Base-by-base conservation (phyloP, 2,329 filamentous ascomycete species). In the Colletotrichum ledebouriae region DNA sequence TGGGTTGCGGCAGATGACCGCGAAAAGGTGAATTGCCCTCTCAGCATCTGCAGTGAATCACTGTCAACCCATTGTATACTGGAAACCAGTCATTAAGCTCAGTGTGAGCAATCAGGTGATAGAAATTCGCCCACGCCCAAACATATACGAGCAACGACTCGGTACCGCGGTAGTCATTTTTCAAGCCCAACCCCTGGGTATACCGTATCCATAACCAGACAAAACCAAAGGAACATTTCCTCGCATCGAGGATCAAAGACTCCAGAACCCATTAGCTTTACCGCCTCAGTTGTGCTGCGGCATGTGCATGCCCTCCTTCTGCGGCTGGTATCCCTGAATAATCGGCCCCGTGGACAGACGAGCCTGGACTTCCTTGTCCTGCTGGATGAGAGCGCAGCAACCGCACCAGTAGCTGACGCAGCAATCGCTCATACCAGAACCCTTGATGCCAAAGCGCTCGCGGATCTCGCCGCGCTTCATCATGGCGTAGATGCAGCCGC, bases 381-480 rank as follows among this genome's bases (percentile, higher is more conserved):
- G 82, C 78, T 90, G 87, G 70, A 88, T 81, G 65, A 88, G 76
- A 6, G 81, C 80, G 73, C 87, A 89, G 81, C 86, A 88, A 41
- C 79, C 75, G 75, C 87, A 89, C 78, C 83, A 89, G 75, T 79
- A 87, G 13, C 82, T 77, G n/a, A 78, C 75, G 72, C 83, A 84
- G 77, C 82, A 89, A 74, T 89, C 87, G 39, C 76, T 76, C 66
- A 75, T 75, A 42, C 79, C 80, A 55, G 77, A 80, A 41, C 87
- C 86, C 52, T 84, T 75, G 73, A 89, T 87, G 71, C 80, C 81
- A 77, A 85, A 87, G 46, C 78, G 80, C 61, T 85, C 78, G 56
- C 87, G 84, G 71, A 89, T 84, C 72, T 87, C 82, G 64, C 74
- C 74, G 56, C 87, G 85, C 76, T 87, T 86, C 70, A 86, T 77